Percentiles rank a stretch among this genome's conserved stretches.
Conservation (phyloP, 805 yeast genomes). For the Candida coquimbonensis region DNA sequence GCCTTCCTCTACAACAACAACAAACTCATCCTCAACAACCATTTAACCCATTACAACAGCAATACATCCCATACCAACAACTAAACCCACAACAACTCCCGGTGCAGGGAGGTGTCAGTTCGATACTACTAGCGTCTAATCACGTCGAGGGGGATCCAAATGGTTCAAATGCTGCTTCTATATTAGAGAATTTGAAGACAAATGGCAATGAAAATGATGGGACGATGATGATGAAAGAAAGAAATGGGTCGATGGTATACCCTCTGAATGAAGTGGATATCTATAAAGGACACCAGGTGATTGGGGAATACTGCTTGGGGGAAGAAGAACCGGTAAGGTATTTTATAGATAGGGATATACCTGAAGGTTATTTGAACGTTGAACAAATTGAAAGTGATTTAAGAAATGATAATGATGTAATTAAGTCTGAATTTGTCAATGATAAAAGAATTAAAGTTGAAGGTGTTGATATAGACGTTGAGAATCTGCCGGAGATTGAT, state of each 20-base stretch:
- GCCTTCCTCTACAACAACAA: neutral
- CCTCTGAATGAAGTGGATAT: too few species aligned
- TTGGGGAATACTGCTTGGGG: too few species aligned
- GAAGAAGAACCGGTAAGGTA: neutral
- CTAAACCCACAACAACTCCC: neutral
- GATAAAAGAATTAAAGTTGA: too few species aligned
- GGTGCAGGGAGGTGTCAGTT: neutral
- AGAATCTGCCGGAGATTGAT: neutral
- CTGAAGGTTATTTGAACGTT: neutral
- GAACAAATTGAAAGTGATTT: neutral
- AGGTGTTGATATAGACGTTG: neutral
- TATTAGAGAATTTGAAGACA: neutral
- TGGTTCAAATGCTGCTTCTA: constrained; percentile 1
- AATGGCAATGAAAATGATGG: neutral
- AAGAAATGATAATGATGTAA: neutral
- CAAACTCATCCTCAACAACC: neutral
- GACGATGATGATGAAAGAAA: neutral
- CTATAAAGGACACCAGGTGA: neutral
- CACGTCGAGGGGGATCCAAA: neutral
- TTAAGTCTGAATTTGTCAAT: too few species aligned
- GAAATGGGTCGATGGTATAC: too few species aligned
- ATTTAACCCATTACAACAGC: neutral
- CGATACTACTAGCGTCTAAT: neutral
- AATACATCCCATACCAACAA: neutral
- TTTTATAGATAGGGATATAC: constrained; percentile 3